A percentile compares a stretch with the other conserved stretches of the same genome.
These are phyloP conservation scores for Pachyrhizus erosus DNA, from an alignment of 306 rosid species.

Conservation along the genomic window DNA sequence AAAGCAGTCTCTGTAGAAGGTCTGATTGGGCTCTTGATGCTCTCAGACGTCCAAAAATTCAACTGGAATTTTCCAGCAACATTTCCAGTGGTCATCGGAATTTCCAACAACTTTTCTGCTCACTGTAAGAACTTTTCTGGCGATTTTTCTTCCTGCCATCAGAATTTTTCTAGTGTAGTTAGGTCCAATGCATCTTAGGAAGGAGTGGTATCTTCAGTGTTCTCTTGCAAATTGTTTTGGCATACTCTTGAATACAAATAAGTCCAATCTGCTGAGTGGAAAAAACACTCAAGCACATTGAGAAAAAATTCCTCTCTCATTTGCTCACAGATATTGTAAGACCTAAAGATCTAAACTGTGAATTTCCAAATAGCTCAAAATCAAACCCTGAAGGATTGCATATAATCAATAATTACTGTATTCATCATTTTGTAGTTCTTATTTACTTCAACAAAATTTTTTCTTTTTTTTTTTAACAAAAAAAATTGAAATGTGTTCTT, in stretches of 20 bases:
- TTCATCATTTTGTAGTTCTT: constrained; percentile 6
- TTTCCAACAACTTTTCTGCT: too few species aligned
- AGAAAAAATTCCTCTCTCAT: background rate
- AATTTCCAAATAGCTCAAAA: constrained; percentile 10
- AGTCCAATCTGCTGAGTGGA: background rate
- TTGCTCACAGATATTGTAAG: background rate
- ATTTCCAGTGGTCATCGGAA: too few species aligned
- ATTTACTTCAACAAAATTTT: background rate
- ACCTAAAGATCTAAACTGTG: background rate
- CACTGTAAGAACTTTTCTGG: too few species aligned
- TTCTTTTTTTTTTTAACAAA: background rate
- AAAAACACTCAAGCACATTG: background rate
- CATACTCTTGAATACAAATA: background rate
- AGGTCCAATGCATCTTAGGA: background rate
- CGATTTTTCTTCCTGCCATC: too few species aligned
- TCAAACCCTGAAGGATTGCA: background rate
- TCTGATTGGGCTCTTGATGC: too few species aligned
- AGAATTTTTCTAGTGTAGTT: too few species aligned
- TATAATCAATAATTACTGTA: background rate
- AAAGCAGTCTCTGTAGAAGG: too few species aligned
- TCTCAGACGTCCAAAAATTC: too few species aligned
- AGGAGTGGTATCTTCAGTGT: background rate
- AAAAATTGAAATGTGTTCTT: background rate
- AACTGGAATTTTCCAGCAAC: too few species aligned
- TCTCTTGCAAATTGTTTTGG: background rate